Evolutionary conservation across 139 green algal species (phyloP).

Genomic region (Picochlorum sp.): DNA sequence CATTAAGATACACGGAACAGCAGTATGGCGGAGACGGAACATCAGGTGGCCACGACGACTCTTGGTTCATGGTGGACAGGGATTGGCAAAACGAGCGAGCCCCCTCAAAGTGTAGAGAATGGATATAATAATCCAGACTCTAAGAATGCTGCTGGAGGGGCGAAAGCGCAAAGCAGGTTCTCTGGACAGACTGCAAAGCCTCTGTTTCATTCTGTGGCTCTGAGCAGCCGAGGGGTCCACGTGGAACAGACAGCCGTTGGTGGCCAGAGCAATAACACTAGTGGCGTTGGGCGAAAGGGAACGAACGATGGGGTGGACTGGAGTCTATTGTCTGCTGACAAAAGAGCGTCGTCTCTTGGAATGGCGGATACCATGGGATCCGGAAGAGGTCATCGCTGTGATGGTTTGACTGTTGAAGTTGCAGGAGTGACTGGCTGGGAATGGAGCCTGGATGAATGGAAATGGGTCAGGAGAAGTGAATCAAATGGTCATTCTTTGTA

Average conservation of each 20-base stretch:
- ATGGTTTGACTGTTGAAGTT: not conserved
- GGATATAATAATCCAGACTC: not conserved
- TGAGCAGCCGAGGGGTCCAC: too few species aligned
- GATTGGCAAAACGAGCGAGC: too few species aligned
- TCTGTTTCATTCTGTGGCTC: constrained; percentile 1
- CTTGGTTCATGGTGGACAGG: not conserved
- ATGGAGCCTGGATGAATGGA: not conserved
- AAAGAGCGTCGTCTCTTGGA: too few species aligned
- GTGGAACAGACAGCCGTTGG: not conserved
- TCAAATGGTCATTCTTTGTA: too few species aligned
- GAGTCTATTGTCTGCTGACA: too few species aligned
- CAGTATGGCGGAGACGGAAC: not conserved
- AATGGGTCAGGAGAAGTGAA: not conserved
- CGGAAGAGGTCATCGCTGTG: not conserved
- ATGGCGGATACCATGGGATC: not conserved
- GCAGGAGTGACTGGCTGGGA: not conserved
- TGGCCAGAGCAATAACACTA: not conserved
- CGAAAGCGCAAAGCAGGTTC: constrained; percentile 18
- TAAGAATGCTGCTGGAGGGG: constrained; percentile 4
- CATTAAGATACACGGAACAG: not conserved
- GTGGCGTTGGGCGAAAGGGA: not conserved
- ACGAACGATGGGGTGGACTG: not conserved
- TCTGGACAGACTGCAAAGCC: constrained; percentile 15
- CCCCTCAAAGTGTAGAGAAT: too few species aligned
- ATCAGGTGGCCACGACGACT: not conserved